Evolutionary conservation across 768 basidiomycete species (phyloP).

Genomic region (Hygrocybe coccinea): DNA sequence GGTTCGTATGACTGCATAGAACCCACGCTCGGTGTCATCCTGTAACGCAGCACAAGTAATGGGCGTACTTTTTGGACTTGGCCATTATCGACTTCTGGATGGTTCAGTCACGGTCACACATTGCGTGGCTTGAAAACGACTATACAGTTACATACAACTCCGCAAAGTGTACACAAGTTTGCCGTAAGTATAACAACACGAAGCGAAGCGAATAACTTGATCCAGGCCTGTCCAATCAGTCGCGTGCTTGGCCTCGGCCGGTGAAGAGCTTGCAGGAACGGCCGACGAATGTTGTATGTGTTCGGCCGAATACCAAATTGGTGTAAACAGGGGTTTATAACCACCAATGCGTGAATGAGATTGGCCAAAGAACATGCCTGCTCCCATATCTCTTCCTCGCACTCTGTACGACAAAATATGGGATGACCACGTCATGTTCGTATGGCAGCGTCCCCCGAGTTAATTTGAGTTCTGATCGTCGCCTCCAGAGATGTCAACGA

Average conservation of each 20-base stretch:
- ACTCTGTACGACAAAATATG: slow-evolving; percentile 98
- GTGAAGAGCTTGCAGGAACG: no score
- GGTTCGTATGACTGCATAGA: slow-evolving; percentile 73
- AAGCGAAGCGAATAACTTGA: no score
- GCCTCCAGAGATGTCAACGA: slow-evolving; percentile 58
- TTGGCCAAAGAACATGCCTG: slow-evolving; percentile 33
- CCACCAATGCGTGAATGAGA: no score
- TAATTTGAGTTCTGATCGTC: background rate
- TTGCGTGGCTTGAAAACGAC: slow-evolving; percentile 35
- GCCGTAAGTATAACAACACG: no score
- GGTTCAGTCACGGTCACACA: slow-evolving; percentile 16
- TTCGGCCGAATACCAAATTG: no score
- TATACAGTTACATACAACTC: slow-evolving; percentile 32
- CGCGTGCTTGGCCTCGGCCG: no score
- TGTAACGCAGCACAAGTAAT: background rate
- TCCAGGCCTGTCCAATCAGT: no score
- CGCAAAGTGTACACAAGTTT: slow-evolving; percentile 2
- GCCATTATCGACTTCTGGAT: slow-evolving; percentile 57
- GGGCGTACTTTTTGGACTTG: slow-evolving; percentile 93
- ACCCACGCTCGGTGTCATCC: slow-evolving; percentile 11
- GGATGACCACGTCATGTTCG: slow-evolving; percentile 93
- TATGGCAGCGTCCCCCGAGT: background rate
- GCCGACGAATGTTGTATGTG: no score
- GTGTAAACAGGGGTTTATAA: no score
- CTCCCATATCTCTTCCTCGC: slow-evolving; percentile 51